Conservation (phyloP, 352 stramenopile species). For the Globisporangium viniferum region DNA sequence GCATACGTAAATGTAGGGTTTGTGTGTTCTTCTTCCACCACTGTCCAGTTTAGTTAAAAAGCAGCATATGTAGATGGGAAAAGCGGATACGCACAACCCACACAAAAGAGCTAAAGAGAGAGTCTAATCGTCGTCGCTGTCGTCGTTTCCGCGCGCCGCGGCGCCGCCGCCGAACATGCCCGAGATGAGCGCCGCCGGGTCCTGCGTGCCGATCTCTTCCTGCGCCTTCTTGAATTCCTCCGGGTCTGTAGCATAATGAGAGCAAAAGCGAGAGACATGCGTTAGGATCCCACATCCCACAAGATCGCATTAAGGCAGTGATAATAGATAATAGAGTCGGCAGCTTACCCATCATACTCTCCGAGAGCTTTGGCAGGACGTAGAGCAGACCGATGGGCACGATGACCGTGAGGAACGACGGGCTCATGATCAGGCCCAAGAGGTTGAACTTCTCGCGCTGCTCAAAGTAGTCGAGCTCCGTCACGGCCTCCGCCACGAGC, state of each 20-base stretch:
- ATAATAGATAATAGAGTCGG: not conserved
- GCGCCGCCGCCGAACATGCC: conserved; percentile 68
- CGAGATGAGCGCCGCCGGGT: conserved; percentile 63
- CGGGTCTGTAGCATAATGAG: conserved; percentile 39
- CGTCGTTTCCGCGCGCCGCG: conserved; percentile 35
- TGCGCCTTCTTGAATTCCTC: conserved; percentile 87
- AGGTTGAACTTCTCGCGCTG: conserved; percentile 83
- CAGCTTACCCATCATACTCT: conserved; percentile 72
- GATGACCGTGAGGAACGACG: conserved; percentile 79
- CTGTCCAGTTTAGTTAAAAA: not conserved
- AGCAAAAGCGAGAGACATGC: not conserved
- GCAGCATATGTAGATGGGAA: not conserved
- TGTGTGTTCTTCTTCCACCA: not conserved
- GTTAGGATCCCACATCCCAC: not conserved
- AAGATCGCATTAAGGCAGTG: not conserved
- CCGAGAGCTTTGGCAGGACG: conserved; percentile 75
- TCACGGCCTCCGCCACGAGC: conserved; percentile 57
- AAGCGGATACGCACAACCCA: not conserved
- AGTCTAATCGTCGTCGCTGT: conserved; percentile 71
- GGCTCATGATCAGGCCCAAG: conserved; percentile 69
- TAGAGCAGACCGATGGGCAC: conserved; percentile 77
- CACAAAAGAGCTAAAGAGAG: conserved; percentile 11
- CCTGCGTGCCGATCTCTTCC: conserved; percentile 73
- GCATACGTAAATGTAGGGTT: not conserved
- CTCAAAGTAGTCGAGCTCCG: conserved; percentile 79